Percentiles rank a stretch among this genome's conserved stretches.
phyloP scores from a whole-genome alignment of 257 asterid genomes.

The Solanum peruvianum region DNA sequence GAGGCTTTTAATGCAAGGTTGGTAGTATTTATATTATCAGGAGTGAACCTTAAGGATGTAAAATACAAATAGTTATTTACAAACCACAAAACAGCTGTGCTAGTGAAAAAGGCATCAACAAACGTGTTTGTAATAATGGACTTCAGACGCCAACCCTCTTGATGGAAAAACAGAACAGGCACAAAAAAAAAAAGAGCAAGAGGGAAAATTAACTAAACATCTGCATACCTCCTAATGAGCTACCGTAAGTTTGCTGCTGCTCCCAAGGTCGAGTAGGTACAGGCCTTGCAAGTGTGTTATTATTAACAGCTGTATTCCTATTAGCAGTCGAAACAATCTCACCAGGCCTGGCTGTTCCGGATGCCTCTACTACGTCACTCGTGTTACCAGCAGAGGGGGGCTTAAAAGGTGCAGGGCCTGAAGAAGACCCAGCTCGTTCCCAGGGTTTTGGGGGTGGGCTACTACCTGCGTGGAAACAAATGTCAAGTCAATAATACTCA shows the following conservation, averaged over 20 bases:
- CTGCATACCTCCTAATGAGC: slow-evolving; percentile 54
- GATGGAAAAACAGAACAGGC: background rate
- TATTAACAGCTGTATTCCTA: slow-evolving; percentile 31
- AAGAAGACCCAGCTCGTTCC: slow-evolving; percentile 78
- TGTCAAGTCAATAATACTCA: background rate
- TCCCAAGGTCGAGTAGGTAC: slow-evolving; percentile 96
- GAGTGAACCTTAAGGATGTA: background rate
- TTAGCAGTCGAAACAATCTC: slow-evolving; percentile 61
- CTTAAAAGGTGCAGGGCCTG: slow-evolving; percentile 79
- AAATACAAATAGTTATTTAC: background rate
- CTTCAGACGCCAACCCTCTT: background rate
- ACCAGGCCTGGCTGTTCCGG: slow-evolving; percentile 91
- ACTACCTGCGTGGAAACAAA: slow-evolving; percentile 25
- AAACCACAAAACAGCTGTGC: background rate
- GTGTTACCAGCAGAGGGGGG: slow-evolving; percentile 85
- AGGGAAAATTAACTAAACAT: background rate
- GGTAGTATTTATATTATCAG: too few species aligned
- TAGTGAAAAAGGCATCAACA: background rate
- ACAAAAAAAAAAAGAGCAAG: background rate
- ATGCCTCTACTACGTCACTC: slow-evolving; percentile 80
- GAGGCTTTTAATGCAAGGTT: too few species aligned
- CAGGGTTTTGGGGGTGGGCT: slow-evolving; percentile 81
- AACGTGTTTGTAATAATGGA: background rate
- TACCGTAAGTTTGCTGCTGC: slow-evolving; percentile 57
- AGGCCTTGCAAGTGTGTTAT: slow-evolving; percentile 56